Evolutionary conservation across 495 filamentous ascomycete genomes (phyloP).

Genomic region (Penicillium coffeae): DNA sequence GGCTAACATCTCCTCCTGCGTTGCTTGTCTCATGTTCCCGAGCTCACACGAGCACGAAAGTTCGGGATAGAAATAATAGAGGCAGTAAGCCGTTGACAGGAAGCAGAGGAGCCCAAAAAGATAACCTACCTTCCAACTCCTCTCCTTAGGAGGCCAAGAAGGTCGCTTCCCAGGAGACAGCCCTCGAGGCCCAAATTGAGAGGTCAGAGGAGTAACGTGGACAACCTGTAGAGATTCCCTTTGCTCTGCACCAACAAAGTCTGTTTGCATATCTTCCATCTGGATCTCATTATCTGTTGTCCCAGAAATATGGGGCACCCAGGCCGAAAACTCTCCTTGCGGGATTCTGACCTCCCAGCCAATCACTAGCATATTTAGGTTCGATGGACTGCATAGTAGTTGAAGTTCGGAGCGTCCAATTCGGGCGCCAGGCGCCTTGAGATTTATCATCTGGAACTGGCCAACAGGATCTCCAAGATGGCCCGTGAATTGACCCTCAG

Average conservation of each 20-base stretch:
- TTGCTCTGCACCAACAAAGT: background rate
- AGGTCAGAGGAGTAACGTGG: background rate
- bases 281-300: background rate
- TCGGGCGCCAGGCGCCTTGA: constrained; percentile 4
- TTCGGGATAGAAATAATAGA: too few species aligned
- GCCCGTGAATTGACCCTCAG: constrained; percentile 25
- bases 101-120: too few species aligned
- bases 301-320: constrained; percentile 27
- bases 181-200: too few species aligned
- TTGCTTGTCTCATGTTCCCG: too few species aligned
- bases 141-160: too few species aligned
- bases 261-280: background rate
- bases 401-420: constrained; percentile 22
- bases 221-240: background rate
- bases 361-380: constrained; percentile 26
- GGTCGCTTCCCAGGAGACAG: background rate
- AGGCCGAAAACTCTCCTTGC: background rate
- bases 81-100: too few species aligned
- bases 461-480: constrained; percentile 9
- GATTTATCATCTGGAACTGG: constrained; percentile 17
- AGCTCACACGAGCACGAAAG: too few species aligned
- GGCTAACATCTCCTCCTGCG: too few species aligned
- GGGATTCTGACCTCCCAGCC: constrained; percentile 20
- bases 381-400: constrained; percentile 21
- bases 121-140: too few species aligned